These are phyloP conservation scores for Hyaloperonospora arabidopsidis DNA, from an alignment of 352 stramenopile species.

Conservation along the genomic window DNA sequence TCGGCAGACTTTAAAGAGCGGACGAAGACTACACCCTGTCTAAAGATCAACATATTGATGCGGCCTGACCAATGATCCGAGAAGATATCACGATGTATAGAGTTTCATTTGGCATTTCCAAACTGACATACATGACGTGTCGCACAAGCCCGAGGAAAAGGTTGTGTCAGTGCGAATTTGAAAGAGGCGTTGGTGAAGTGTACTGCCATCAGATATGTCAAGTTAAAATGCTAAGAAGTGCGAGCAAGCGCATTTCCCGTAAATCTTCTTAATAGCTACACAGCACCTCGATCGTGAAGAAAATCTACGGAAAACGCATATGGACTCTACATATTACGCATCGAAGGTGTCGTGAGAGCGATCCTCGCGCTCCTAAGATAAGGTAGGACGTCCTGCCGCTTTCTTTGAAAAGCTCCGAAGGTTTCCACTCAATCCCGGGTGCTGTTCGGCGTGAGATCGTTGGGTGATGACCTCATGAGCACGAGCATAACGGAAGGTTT, in stretches of 20 bases:
- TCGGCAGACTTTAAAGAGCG: too few relatives aligned
- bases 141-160: too few relatives aligned
- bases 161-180: too few relatives aligned
- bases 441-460: constrained; percentile 12
- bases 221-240: constrained; percentile 5
- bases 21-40: too few relatives aligned
- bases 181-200: too few relatives aligned
- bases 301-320: constrained; percentile 11
- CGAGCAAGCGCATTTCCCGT: constrained; percentile 22
- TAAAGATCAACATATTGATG: too few relatives aligned
- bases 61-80: too few relatives aligned
- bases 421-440: constrained; percentile 30
- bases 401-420: constrained; percentile 43
- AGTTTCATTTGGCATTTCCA: too few relatives aligned
- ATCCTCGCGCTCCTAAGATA: constrained; percentile 22
- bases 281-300: constrained; percentile 5
- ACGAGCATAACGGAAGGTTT: not conserved
- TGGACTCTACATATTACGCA: constrained; percentile 32
- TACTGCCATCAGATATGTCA: not conserved
- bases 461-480: constrained; percentile 14
- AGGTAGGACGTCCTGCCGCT: constrained; percentile 11
- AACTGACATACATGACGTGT: too few relatives aligned
- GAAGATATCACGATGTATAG: too few relatives aligned
- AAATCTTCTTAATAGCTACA: constrained; percentile 22
- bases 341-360: constrained; percentile 30